These are phyloP conservation scores for Cyathus striatus DNA, from an alignment of 768 basidiomycete genomes.

Conservation along the genomic window DNA sequence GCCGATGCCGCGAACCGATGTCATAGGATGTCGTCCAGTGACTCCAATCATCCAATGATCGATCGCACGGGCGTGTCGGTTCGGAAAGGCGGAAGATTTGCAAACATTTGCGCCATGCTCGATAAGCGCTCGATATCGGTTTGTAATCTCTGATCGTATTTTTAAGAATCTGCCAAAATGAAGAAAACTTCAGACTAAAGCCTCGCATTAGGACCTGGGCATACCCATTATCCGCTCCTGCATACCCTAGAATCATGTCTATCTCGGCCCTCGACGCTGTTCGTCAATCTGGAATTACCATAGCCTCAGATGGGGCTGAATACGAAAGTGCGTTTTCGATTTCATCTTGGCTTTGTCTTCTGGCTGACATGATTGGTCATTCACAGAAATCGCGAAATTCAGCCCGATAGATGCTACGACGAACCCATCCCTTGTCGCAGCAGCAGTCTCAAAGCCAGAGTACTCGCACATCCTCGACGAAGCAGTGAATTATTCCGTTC, in stretches of 20 bases:
- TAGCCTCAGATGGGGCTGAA: conserved; percentile 30
- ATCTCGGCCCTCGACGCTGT: conserved; percentile 21
- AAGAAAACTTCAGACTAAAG: too few relatives aligned
- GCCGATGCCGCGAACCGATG: too few relatives aligned
- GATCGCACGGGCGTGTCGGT: too few relatives aligned
- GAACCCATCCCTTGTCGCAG: conserved; percentile 27
- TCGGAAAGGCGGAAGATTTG: too few relatives aligned
- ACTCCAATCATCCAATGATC: too few relatives aligned
- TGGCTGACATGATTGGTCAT: not conserved
- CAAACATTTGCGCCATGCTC: too few relatives aligned
- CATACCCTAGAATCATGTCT: conserved; percentile 7
- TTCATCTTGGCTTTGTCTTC: not conserved
- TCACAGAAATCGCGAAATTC: conserved; percentile 23
- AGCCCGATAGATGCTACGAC: conserved; percentile 27
- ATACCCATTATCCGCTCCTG: too few relatives aligned
- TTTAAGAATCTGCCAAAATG: too few relatives aligned
- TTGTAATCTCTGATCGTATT: too few relatives aligned
- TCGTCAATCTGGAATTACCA: conserved; percentile 18
- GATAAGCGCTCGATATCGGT: too few relatives aligned
- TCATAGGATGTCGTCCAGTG: too few relatives aligned
- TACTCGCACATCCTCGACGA: conserved; percentile 24
- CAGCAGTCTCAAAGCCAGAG: conserved; percentile 25
- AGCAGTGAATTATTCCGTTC: conserved; percentile 18
- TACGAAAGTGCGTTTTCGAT: conserved; percentile 20
- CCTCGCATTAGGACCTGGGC: too few relatives aligned